These are phyloP conservation scores for Xylaria sp. DNA, from an alignment of 2,329 filamentous ascomycete species.

Conservation along the genomic window DNA sequence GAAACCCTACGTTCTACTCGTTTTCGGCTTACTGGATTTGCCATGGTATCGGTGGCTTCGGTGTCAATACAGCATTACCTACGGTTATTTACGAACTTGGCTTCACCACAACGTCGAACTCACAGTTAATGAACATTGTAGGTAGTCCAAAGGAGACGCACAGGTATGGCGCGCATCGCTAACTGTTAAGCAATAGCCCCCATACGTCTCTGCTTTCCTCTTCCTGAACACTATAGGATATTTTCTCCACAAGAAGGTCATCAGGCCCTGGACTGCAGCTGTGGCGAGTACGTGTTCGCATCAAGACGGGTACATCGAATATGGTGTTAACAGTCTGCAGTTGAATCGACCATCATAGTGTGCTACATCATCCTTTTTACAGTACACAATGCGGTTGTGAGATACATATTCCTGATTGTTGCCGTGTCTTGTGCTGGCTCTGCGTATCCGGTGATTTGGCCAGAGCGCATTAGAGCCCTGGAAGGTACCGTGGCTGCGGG, in stretches of 20 bases:
- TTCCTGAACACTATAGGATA: constrained; percentile 41
- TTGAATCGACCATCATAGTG: constrained; percentile 42
- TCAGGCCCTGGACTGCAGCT: constrained; percentile 42
- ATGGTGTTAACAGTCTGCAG: constrained; percentile 24
- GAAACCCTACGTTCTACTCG: constrained; percentile 41
- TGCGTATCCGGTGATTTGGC: constrained; percentile 48
- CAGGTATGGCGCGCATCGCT: background rate
- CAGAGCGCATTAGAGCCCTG: constrained; percentile 45
- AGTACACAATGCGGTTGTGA: constrained; percentile 38
- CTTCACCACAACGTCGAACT: constrained; percentile 44
- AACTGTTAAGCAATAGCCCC: constrained; percentile 34
- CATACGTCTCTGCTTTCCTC: constrained; percentile 42
- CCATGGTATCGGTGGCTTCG: constrained; percentile 47
- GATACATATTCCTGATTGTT: constrained; percentile 42
- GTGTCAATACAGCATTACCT: constrained; percentile 43
- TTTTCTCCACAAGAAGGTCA: constrained; percentile 40
- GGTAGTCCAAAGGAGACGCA: constrained; percentile 4
- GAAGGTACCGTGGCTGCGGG: constrained; percentile 45
- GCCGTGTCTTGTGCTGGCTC: constrained; percentile 42
- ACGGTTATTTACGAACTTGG: constrained; percentile 48
- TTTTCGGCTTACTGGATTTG: constrained; percentile 45
- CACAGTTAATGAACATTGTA: constrained; percentile 48
- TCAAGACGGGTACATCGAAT: background rate
- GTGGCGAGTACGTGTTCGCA: constrained; percentile 40
- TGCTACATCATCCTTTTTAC: constrained; percentile 45